These are phyloP conservation scores for Ganoderma resinaceum DNA, from an alignment of 1,284 basidiomycete species.

Conservation along the genomic window DNA sequence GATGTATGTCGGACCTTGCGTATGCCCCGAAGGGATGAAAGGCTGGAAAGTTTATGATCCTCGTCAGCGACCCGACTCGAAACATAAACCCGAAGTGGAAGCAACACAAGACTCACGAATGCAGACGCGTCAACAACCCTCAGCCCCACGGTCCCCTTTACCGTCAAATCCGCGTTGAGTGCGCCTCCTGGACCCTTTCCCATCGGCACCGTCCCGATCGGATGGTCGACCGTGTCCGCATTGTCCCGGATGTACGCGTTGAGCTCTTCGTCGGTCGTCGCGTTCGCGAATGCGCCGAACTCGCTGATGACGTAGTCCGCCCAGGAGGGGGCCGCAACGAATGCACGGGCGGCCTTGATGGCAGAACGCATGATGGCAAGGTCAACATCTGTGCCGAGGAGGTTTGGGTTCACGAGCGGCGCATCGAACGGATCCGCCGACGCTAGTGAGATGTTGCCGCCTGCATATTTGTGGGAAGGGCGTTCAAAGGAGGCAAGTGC, in stretches of 20 bases:
- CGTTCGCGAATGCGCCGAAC: conserved; percentile 24
- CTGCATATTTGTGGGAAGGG: conserved; percentile 13
- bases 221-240: conserved; percentile 30
- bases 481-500: no score
- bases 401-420: conserved; percentile 34
- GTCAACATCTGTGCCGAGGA: conserved; percentile 29
- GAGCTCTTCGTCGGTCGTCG: conserved; percentile 31
- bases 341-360: conserved; percentile 9
- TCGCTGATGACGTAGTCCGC: conserved; percentile 25
- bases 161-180: conserved; percentile 59
- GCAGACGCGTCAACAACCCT: conserved; percentile 23
- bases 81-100: not conserved
- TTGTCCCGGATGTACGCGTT: conserved; percentile 26
- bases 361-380: not conserved
- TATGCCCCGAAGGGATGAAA: conserved; percentile 7
- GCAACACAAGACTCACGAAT: conserved; percentile 6
- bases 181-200: conserved; percentile 42
- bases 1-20: conserved; percentile 5
- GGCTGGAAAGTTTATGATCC: not conserved
- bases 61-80: not conserved
- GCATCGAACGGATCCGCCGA: conserved; percentile 34
- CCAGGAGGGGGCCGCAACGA: conserved; percentile 29
- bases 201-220: conserved; percentile 36
- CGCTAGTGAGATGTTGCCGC: conserved; percentile 33
- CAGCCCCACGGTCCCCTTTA: conserved; percentile 44